Evolutionary conservation across 345 rosid species (phyloP), one percentile per base, ranked within the genome.

Genomic region (Pistacia vera): DNA sequence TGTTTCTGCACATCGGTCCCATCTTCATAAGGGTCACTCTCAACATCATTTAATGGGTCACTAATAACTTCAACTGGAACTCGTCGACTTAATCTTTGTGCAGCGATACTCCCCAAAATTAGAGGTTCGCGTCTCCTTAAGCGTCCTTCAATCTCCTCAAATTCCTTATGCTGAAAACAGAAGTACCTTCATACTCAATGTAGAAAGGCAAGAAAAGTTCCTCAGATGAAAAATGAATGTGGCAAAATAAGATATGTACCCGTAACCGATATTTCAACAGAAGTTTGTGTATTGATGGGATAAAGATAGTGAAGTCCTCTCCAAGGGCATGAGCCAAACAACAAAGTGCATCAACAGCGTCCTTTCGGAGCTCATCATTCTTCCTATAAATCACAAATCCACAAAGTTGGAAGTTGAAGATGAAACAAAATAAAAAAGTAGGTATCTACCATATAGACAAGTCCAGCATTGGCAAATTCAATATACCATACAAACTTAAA

Each of bases 271-370:
- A 84, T 83, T 90, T 92, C 77, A 90, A 69, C 78, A 94, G 46
- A 72, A 96, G 92, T 79, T 92, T 96, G 89, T 91, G 98, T 77
- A 96, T 87, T 56, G 99, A 96, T 58, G 95, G 95, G 70, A 96
- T 91, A 78, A 96, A 93, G 83, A 96, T 91, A 79, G 92, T 91
- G 79, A 96, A 96, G 79, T 96, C 99, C 86, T 91, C 99, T 73
- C 99, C 99, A 67, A 96, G 95, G 81, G 98, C 94, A 88, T 92
- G 91, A 69, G 98, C 98, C 84, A 96, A 88, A 84, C 99, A 92
- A 82, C 99, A 96, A 67, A 96, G 93, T 68, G 98, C 98, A 82
- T 96, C 97, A 28, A 96, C 97, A 81, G 97, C 97, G 86, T 96
- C 99, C 79, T 92, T 90, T 59, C 94, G 84, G n/a, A 96, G 88